Evolutionary conservation across 1,139 yeast species (phyloP).

Genomic region (Neolecta irregularis): DNA sequence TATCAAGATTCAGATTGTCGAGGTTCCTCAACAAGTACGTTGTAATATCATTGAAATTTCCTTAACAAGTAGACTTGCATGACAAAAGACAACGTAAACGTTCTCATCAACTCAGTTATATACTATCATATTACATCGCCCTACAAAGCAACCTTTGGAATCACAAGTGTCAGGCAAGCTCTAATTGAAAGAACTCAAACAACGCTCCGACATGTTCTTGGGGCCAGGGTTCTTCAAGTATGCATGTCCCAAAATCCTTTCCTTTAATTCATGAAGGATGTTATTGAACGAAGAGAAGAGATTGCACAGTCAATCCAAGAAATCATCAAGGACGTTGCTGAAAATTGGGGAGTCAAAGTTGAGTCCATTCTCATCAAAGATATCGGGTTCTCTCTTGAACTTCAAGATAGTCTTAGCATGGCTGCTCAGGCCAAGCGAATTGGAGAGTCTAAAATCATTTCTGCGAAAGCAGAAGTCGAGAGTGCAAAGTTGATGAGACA

Average conservation of each 20-base stretch:
- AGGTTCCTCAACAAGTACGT: slow-evolving; percentile 54
- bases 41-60: too few relatives aligned
- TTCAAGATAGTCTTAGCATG: slow-evolving; percentile 49
- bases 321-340: slow-evolving; percentile 48
- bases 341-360: slow-evolving; percentile 57
- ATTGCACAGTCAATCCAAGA: slow-evolving; percentile 51
- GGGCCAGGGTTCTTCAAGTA: slow-evolving; percentile 49
- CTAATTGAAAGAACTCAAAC: slow-evolving; percentile 59
- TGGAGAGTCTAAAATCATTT: slow-evolving; percentile 64
- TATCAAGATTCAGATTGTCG: slow-evolving; percentile 46
- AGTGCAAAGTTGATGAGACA: slow-evolving; percentile 63
- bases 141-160: slow-evolving; percentile 49
- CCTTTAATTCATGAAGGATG: too few relatives aligned
- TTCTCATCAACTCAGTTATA: slow-evolving; percentile 47
- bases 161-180: slow-evolving; percentile 42
- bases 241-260: too few relatives aligned
- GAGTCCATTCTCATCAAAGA: slow-evolving; percentile 60
- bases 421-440: slow-evolving; percentile 67
- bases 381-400: slow-evolving; percentile 40
- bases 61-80: too few relatives aligned
- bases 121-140: slow-evolving; percentile 58
- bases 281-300: slow-evolving; percentile 60
- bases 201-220: slow-evolving; percentile 58
- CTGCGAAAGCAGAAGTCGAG: slow-evolving; percentile 65
- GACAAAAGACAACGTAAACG: slow-evolving; percentile 55